These are phyloP conservation scores for Penicillium parvum DNA, from an alignment of 495 filamentous ascomycete species.

Conservation along the genomic window DNA sequence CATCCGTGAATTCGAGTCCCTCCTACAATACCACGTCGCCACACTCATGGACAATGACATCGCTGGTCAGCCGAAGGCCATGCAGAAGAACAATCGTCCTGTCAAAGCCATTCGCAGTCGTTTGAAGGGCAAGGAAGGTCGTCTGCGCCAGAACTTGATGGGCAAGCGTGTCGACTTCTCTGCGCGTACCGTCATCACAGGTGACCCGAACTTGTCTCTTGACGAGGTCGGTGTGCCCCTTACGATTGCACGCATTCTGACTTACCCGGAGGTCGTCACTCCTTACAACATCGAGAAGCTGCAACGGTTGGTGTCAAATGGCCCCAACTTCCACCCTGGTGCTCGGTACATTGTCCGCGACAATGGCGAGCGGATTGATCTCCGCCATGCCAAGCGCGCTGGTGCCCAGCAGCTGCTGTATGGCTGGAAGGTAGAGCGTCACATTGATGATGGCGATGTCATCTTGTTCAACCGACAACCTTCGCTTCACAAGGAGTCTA, in stretches of 20 bases:
- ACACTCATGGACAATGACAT: conserved; percentile 99
- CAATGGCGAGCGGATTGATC: conserved; percentile 87
- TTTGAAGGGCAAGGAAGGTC: conserved; percentile 97
- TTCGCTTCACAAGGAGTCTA: conserved; percentile 98
- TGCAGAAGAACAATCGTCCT: conserved; percentile 93
- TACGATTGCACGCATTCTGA: conserved; percentile 82
- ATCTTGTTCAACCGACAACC: conserved; percentile 99
- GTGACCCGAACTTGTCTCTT: conserved; percentile 91
- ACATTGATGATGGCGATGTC: conserved; percentile 90
- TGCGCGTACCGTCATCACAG: conserved; percentile 97
- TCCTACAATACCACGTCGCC: conserved; percentile 97
- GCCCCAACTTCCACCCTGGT: conserved; percentile 89
- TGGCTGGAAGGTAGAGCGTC: conserved; percentile 97
- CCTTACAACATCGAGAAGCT: conserved; percentile 95
- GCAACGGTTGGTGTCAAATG: conserved; percentile 81
- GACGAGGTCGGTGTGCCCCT: conserved; percentile 94
- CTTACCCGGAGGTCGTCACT: conserved; percentile 96
- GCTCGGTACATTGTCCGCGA: conserved; percentile 92
- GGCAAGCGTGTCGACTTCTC: conserved; percentile 99
- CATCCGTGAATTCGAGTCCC: conserved; percentile 77
- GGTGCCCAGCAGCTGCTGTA: conserved; percentile 81
- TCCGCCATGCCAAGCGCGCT: conserved; percentile 83
- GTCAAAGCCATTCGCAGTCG: conserved; percentile 95
- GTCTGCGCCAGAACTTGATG: conserved; percentile 97
- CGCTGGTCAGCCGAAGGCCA: conserved; percentile 87